Evolutionary conservation across 306 rosid species (phyloP), one percentile per base, ranked within the genome.

Genomic region (Cercis canadensis): DNA sequence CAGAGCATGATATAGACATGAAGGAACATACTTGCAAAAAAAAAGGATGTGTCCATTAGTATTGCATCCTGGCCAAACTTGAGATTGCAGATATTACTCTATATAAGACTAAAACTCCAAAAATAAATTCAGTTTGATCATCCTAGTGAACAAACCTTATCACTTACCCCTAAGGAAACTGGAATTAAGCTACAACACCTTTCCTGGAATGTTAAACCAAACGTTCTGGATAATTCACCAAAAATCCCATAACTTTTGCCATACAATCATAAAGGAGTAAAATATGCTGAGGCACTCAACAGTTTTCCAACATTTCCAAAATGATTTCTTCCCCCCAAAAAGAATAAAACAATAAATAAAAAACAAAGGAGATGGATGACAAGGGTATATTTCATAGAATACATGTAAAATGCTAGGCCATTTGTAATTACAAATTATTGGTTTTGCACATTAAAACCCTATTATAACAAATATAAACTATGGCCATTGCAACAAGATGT

Each of bases 401-500:
- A 40, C 34, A 61, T 34, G 13, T 14, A 62, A 24, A 47, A 33
- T 2, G 40, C 24, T 33, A 12, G 53, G 62, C 4, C 59, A 67
- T 40, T 59, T 1, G 41, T 19, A 16, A 47, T 17, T 19, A 34
- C 29, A 21, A 69, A 19, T 32, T 8, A 32, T 39, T 29, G 13
- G 41, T 53, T 61, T 53, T 18, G 45, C 66, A 34, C 1, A 62
- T 32, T 24, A 55, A 7, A 57, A 69, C 70, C 9, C 34, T 32
- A 39, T 18, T 33, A 16, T 2, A 44, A 36, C 19, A n/a, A n/a
- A n/a, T n/a, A n/a, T n/a, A n/a, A n/a, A n/a, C n/a, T n/a, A n/a
- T n/a, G n/a, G n/a, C n/a, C n/a, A n/a, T n/a, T n/a, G n/a, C n/a
- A n/a, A n/a, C n/a, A n/a, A n/a, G n/a, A n/a, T n/a, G n/a, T n/a